Base-by-base conservation (phyloP, 768 basidiomycete species). In the Panaeolus cyanescens region DNA sequence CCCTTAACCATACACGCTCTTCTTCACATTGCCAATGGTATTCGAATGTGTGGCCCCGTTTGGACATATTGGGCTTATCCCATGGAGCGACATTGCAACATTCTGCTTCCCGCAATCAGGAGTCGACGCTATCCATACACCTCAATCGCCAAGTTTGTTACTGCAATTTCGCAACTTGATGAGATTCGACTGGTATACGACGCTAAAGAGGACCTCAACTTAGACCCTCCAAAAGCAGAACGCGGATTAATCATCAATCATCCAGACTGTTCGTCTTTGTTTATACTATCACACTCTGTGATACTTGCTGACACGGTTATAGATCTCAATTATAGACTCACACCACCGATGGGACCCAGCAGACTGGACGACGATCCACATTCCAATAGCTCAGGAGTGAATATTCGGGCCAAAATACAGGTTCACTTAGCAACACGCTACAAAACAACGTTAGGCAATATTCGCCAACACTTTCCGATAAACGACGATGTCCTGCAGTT, bases 1-100 rank as follows among this genome's bases (percentile, higher is more conserved):
- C 68, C 74, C 0, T 54, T 74, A 1, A 72, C 72, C 0, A 59
- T 75, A 25, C 78, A 79, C 58, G 67, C 63, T 3, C 65, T 80
- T 58, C 61, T 13, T 62, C 59, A 17, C 56, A 66, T 30, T 8
- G 65, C 22, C 76, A 79, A 25, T 56, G 67, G 42, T 59, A 77
- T 79, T 34, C 55, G 17, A 60, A 50, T 15, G 75, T 69, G 69
- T 60, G 77, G 74, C 0, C 76, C 77, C n/a, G 64, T 70, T 1
- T 77, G 1, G 78, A 75, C 66, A 0, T 74, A 71, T 42, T 77
- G 78, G 78, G 69, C 76, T 5, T 80, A 78, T 64, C 68, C 71
- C 0, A 77, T 77, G 70, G 79, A 80, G 61, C 67, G 75, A 3
- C 77, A 72, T 59, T 79, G 79, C 59, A 72, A 77, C 0, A 31